These are phyloP conservation scores for Kwoniella mangroviensis DNA, from an alignment of 768 basidiomycete genomes.

Conservation along the genomic window DNA sequence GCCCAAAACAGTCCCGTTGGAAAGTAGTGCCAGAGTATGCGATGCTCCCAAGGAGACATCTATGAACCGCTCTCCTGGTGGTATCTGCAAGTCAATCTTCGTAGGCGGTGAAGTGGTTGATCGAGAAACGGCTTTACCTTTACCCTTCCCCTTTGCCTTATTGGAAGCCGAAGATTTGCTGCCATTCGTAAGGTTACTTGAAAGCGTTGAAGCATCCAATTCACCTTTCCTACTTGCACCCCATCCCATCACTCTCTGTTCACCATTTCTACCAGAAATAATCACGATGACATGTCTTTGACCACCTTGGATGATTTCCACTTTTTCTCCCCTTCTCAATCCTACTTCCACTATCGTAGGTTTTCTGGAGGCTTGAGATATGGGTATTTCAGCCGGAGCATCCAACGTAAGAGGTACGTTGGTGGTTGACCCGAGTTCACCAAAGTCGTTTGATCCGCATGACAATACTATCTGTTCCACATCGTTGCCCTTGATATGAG, in stretches of 20 bases:
- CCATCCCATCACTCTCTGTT: constrained; percentile 70
- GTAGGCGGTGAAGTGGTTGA: constrained; percentile 39
- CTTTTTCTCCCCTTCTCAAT: constrained; percentile 36
- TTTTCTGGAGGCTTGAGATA: constrained; percentile 19
- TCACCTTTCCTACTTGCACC: constrained; percentile 84
- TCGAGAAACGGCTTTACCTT: constrained; percentile 32
- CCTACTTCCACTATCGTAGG: constrained; percentile 44
- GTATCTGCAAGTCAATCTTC: constrained; percentile 61
- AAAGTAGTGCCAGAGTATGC: constrained; percentile 62
- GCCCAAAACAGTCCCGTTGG: constrained; percentile 62
- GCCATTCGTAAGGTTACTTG: background rate
- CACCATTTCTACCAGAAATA: constrained; percentile 36
- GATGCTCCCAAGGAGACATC: constrained; percentile 63
- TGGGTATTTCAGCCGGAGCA: constrained; percentile 11
- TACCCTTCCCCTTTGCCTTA: constrained; percentile 24
- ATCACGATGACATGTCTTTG: constrained; percentile 72
- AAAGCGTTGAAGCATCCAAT: constrained; percentile 62
- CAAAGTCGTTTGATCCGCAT: constrained; percentile 84
- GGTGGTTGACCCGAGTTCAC: constrained; percentile 66
- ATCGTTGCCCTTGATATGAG: constrained; percentile 54
- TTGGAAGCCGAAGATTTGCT: background rate
- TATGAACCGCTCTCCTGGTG: constrained; percentile 57
- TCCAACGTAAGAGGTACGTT: background rate
- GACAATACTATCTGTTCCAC: constrained; percentile 64
- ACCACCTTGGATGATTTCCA: constrained; percentile 67